Evolutionary conservation across 495 filamentous ascomycete species (phyloP).

Genomic region (Letharia lupina): DNA sequence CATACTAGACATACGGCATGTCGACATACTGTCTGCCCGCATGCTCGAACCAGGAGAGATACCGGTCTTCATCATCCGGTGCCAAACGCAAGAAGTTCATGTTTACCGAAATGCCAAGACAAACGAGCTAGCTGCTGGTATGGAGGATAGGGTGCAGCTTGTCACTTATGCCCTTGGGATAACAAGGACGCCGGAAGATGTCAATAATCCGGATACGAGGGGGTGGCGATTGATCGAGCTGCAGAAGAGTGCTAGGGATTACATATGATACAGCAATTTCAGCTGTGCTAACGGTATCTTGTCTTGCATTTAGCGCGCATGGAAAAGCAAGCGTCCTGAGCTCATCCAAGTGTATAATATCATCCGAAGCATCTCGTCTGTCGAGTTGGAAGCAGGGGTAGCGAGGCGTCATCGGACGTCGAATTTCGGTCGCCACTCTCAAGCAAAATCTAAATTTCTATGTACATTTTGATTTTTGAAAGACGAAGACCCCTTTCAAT

Average conservation of each 20-base stretch:
- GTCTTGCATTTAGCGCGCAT: conserved; percentile 25
- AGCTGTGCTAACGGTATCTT: background rate
- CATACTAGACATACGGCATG: conserved; percentile 87
- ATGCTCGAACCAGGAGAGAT: conserved; percentile 96
- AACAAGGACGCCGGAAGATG: conserved; percentile 85
- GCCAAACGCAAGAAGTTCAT: conserved; percentile 95
- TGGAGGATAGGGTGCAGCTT: conserved; percentile 96
- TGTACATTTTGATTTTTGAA: conserved; percentile 5
- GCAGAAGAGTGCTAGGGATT: conserved; percentile 96
- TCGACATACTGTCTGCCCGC: conserved; percentile 80
- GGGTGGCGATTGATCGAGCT: conserved; percentile 97
- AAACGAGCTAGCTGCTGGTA: conserved; percentile 82
- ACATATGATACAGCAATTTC: conserved; percentile 49
- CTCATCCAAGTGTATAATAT: conserved; percentile 14
- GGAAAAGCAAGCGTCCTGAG: conserved; percentile 10
- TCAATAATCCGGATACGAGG: conserved; percentile 90
- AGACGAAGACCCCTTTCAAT: background rate
- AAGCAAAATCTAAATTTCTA: background rate
- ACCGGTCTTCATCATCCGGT: conserved; percentile 93
- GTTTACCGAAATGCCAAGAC: conserved; percentile 90
- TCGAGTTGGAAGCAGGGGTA: background rate
- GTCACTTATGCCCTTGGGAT: conserved; percentile 97
- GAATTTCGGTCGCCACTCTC: conserved; percentile 25
- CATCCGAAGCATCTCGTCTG: background rate
- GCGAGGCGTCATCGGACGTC: conserved; percentile 7